Conservation (phyloP, 139 green algal species). For the Yamagishiella unicocca region DNA sequence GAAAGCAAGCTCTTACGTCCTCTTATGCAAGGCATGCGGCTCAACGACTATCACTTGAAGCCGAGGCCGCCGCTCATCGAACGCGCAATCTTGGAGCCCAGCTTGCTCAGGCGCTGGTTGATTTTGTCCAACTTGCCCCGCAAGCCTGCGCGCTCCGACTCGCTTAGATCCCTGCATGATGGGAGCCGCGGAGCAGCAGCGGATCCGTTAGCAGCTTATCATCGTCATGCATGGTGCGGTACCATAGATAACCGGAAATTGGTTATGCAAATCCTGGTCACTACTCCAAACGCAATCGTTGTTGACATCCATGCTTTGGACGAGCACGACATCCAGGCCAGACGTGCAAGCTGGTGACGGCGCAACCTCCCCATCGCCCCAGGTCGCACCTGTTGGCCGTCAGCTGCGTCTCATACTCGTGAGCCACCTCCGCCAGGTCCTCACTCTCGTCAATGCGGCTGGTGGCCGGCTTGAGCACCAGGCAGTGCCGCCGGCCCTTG, state of each 20-base stretch:
- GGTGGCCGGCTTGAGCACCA: slow-evolving; percentile 54
- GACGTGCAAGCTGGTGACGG: too few relatives aligned
- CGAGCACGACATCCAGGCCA: too few relatives aligned
- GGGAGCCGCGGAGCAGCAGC: too few relatives aligned
- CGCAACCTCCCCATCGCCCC: not conserved
- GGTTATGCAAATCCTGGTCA: too few relatives aligned
- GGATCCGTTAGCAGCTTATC: too few relatives aligned
- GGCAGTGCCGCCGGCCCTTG: slow-evolving; percentile 34
- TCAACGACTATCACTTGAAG: not conserved
- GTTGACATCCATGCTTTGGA: too few relatives aligned
- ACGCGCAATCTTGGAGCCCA: slow-evolving; percentile 5
- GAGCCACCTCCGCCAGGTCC: slow-evolving; percentile 47
- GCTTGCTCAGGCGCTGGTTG: not conserved
- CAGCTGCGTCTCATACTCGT: slow-evolving; percentile 48
- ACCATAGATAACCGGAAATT: too few relatives aligned
- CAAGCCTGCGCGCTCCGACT: slow-evolving; percentile 11
- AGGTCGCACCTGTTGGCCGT: slow-evolving; percentile 22
- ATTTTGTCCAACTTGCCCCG: slow-evolving; percentile 32
- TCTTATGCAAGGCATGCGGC: too few relatives aligned
- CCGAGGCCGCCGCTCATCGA: slow-evolving; percentile 6
- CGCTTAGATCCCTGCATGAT: slow-evolving; percentile 31
- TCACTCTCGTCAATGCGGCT: slow-evolving; percentile 56
- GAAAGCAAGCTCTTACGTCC: too few relatives aligned
- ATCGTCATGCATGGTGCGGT: too few relatives aligned
- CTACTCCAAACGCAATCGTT: too few relatives aligned